Evolutionary conservation across 306 rosid genomes (phyloP).

Genomic region (Nissolia schottii): DNA sequence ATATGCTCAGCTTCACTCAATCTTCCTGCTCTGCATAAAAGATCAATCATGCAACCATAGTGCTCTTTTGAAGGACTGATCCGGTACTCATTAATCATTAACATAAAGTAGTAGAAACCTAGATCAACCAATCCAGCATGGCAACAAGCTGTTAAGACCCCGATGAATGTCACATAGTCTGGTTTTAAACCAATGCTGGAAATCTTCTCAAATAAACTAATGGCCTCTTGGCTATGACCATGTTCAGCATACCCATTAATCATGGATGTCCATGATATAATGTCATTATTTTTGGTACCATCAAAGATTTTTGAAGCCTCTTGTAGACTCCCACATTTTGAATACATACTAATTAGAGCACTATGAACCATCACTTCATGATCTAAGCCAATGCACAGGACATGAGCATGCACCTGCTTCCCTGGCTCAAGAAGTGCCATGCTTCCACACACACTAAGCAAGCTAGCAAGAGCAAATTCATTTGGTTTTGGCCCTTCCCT

Average conservation of each 20-base stretch:
- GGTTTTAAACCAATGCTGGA: slow-evolving; percentile 50
- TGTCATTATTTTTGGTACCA: slow-evolving; percentile 30
- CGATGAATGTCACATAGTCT: slow-evolving; percentile 66
- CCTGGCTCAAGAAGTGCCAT: slow-evolving; percentile 79
- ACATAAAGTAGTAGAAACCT: slow-evolving; percentile 54
- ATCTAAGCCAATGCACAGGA: slow-evolving; percentile 53
- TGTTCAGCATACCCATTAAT: slow-evolving; percentile 70
- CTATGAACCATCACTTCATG: slow-evolving; percentile 53
- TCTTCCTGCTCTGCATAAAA: slow-evolving; percentile 76
- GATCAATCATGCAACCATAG: slow-evolving; percentile 76
- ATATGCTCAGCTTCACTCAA: slow-evolving; percentile 62
- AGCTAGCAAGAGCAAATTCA: slow-evolving; percentile 69
- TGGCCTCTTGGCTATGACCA: slow-evolving; percentile 68
- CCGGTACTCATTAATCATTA: slow-evolving; percentile 41
- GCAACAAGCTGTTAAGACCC: slow-evolving; percentile 71
- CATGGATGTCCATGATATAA: slow-evolving; percentile 83
- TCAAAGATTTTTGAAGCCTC: slow-evolving; percentile 60
- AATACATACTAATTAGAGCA: slow-evolving; percentile 66
- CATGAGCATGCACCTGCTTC: slow-evolving; percentile 73
- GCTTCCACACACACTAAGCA: slow-evolving; percentile 72
- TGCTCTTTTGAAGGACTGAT: slow-evolving; percentile 72
- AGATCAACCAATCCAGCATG: slow-evolving; percentile 80
- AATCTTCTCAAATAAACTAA: slow-evolving; percentile 60
- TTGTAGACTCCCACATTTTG: slow-evolving; percentile 65
- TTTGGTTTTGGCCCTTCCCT: slow-evolving; percentile 65